These are phyloP conservation scores for Mycena sp. DNA, from an alignment of 1,284 basidiomycete genomes.

Conservation along the genomic window DNA sequence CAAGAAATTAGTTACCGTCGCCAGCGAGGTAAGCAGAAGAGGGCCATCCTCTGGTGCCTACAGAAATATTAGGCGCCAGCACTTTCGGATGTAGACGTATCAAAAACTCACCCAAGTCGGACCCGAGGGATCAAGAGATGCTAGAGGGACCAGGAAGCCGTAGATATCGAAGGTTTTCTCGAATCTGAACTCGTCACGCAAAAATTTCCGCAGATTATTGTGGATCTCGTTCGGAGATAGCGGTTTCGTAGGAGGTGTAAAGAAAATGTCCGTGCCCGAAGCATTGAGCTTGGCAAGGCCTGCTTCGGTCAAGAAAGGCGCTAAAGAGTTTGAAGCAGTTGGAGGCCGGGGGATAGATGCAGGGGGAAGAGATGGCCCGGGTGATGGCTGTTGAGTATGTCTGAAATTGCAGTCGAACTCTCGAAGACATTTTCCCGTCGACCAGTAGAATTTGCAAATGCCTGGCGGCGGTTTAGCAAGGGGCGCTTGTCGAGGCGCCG, in stretches of 20 bases:
- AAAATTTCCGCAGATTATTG: constrained; percentile 57
- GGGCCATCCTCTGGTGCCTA: constrained; percentile 66
- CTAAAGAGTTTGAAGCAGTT: constrained; percentile 41
- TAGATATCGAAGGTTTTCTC: constrained; percentile 53
- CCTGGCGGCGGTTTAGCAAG: constrained; percentile 48
- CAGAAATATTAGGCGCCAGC: constrained; percentile 14
- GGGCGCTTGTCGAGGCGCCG: constrained; percentile 36
- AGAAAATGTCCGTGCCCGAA: constrained; percentile 51
- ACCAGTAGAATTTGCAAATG: constrained; percentile 65
- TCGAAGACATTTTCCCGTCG: constrained; percentile 57
- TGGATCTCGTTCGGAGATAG: constrained; percentile 63
- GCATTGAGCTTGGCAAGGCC: constrained; percentile 58
- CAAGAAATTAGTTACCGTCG: constrained; percentile 47
- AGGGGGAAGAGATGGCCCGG: constrained; percentile 14
- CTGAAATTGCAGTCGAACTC: constrained; percentile 60
- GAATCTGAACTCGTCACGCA: constrained; percentile 59
- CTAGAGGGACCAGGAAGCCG: constrained; percentile 60
- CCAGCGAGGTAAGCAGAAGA: constrained; percentile 57
- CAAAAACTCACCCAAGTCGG: constrained; percentile 60
- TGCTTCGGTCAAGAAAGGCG: constrained; percentile 59
- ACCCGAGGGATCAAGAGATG: constrained; percentile 60
- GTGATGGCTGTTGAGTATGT: constrained; percentile 46
- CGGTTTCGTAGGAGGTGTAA: constrained; percentile 41
- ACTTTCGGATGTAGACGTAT: neutral
- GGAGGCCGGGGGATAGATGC: constrained; percentile 21